Conservation (phyloP, 2,329 filamentous ascomycete genomes). For the Aurifilum marmelostoma region DNA sequence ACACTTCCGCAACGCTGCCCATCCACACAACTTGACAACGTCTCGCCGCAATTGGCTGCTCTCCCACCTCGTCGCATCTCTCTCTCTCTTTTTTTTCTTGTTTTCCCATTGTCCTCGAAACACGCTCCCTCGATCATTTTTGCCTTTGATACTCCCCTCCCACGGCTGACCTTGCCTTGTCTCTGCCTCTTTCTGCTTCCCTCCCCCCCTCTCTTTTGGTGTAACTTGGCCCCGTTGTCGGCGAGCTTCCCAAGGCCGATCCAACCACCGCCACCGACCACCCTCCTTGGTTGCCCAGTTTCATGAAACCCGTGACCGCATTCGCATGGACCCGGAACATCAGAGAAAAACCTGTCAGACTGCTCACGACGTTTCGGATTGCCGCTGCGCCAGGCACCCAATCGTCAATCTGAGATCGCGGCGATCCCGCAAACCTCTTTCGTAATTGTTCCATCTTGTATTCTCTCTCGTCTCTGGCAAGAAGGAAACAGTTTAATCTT, state of each 20-base stretch:
- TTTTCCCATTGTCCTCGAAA: not conserved
- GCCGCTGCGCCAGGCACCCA: slow-evolving; percentile 5
- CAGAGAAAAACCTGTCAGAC: slow-evolving; percentile 10
- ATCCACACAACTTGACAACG: not conserved
- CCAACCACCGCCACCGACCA: not conserved
- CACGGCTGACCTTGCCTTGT: not conserved
- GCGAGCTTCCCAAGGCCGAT: not conserved
- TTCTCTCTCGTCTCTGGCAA: not conserved
- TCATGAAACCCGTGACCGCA: slow-evolving; percentile 5
- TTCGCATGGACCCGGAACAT: slow-evolving; percentile 5
- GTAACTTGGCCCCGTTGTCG: not conserved
- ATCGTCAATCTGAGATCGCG: slow-evolving; percentile 3
- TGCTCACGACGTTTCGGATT: slow-evolving; percentile 8
- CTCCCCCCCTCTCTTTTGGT: not conserved
- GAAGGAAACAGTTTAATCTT: not conserved
- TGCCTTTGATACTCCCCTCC: not conserved
- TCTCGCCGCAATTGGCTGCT: not conserved
- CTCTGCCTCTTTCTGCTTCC: not conserved
- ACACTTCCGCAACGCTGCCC: slow-evolving; percentile 14
- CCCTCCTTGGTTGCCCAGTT: slow-evolving; percentile 1
- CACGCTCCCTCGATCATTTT: not conserved
- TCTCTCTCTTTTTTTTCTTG: not conserved
- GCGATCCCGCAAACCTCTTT: not conserved
- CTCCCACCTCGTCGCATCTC: slow-evolving; percentile 5
- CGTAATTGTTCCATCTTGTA: not conserved